phyloP scores from a whole-genome alignment of 192 early-diverging fungal species.

The Linnemannia hyalina region DNA sequence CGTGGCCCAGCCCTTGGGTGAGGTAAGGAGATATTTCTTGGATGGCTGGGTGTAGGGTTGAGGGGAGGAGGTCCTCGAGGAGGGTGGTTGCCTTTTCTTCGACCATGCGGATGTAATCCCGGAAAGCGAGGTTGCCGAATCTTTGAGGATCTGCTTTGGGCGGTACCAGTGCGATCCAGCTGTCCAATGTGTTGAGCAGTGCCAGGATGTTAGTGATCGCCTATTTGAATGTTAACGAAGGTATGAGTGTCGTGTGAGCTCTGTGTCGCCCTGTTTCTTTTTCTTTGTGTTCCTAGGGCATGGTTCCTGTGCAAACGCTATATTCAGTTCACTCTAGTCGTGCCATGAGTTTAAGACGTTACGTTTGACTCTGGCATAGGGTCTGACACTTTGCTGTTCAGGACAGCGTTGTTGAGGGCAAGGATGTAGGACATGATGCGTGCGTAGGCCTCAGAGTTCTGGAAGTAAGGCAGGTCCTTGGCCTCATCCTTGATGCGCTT shows the following conservation, averaged over 20 bases:
- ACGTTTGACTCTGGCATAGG: slow-evolving; percentile 70
- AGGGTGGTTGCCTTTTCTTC: slow-evolving; percentile 45
- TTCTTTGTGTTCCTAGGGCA: background rate
- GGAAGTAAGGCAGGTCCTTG: slow-evolving; percentile 63
- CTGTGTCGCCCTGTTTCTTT: background rate
- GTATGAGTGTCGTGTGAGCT: background rate
- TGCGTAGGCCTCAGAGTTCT: slow-evolving; percentile 73
- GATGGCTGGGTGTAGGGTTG: slow-evolving; percentile 61
- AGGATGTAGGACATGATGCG: slow-evolving; percentile 81
- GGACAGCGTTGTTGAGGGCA: slow-evolving; percentile 77
- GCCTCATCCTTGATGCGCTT: slow-evolving; percentile 53
- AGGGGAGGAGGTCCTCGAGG: slow-evolving; percentile 52
- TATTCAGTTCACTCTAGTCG: background rate
- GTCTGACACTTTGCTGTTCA: slow-evolving; percentile 72
- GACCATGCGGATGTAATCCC: slow-evolving; percentile 69
- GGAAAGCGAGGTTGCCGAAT: slow-evolving; percentile 95
- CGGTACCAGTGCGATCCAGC: slow-evolving; percentile 84
- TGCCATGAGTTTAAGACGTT: background rate
- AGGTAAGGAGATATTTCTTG: slow-evolving; percentile 85
- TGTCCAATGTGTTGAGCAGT: slow-evolving; percentile 75
- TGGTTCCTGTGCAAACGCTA: background rate
- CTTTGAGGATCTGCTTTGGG: slow-evolving; percentile 79
- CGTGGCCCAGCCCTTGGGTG: slow-evolving; percentile 84
- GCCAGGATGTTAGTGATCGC: slow-evolving; percentile 62
- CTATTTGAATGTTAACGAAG: slow-evolving; percentile 39